Base-by-base conservation (phyloP, 345 rosid species). In the Acer campestre region DNA sequence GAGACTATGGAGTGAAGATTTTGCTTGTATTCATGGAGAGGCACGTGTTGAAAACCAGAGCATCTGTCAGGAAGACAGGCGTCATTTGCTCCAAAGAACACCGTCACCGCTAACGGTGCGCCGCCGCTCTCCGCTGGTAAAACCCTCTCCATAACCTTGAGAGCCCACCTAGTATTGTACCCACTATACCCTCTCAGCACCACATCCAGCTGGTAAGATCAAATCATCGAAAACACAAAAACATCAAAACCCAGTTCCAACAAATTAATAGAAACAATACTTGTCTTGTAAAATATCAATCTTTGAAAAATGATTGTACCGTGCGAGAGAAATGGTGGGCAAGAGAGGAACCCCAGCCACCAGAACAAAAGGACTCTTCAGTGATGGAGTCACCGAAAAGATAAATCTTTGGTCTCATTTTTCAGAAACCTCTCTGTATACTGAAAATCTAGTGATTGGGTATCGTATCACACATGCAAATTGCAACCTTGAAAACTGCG, bases 381-480 rank as follows among this genome's bases (percentile, higher is more conserved):
- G 99, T 95, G 71, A 95, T 95, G 1, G 99, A 95, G 77, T 95
- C 99, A 31, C 99, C 99, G 51, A 92, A 95, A 48, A 95, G 89
- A 79, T 82, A 84, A 49, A 95, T 90, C 85, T 87, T 88, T 1
- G 88, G 94, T 70, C 98, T 89, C 93, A 89, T 91, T 77, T 67
- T 72, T 0, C n/a, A 22, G 20, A 40, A 64, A 79, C 35, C 58
- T 1, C 20, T 23, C 4, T 20, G 40, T 4, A 35, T 16, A 64
- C 31, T 1, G 3, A 66, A 17, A 44, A 44, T 44, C 20, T 22
- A 49, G 42, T 49, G 49, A 11, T 27, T 53, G 58, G 3, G 58
- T 53, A 53, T 10, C 40, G 22, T 12, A 22, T 42, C 29, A 17
- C 13, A 71, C 62, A 71, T 68, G 72, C 38, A 35, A 35, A 35